Percentiles rank a stretch among this genome's conserved stretches.
These are phyloP conservation scores for Turritis glabra DNA, from an alignment of 345 rosid species.

Conservation along the genomic window DNA sequence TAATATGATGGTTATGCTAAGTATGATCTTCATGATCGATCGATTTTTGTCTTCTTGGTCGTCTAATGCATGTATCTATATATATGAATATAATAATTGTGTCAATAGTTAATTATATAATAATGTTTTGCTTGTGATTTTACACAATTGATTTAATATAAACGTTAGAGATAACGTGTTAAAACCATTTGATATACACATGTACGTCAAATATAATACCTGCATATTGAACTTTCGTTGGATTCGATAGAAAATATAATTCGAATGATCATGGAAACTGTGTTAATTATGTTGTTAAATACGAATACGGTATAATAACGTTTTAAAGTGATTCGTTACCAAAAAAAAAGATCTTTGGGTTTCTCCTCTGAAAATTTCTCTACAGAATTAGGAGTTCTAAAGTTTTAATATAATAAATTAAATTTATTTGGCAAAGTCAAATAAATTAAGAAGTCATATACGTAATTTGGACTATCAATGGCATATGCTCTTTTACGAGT, in stretches of 20 bases:
- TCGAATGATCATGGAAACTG: background rate
- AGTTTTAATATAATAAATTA: background rate
- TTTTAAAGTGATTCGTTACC: background rate
- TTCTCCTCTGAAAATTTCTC: background rate
- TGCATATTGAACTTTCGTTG: background rate
- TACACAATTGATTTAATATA: background rate
- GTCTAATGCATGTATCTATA: background rate
- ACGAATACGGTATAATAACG: no score
- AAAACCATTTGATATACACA: background rate
- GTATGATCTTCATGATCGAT: conserved; percentile 30
- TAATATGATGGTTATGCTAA: conserved; percentile 14
- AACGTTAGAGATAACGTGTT: conserved; percentile 11
- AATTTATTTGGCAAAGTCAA: background rate
- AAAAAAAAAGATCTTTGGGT: background rate
- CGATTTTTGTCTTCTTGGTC: conserved; percentile 1
- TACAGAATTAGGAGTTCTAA: background rate
- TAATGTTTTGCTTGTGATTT: conserved; percentile 3
- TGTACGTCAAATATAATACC: background rate
- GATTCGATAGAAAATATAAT: background rate
- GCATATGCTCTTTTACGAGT: background rate
- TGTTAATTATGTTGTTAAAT: background rate
- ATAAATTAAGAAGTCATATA: background rate
- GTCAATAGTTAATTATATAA: background rate
- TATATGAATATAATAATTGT: background rate
- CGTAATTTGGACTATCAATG: background rate